Percentiles rank a stretch among this genome's conserved stretches.
Conservation (phyloP, 2,329 filamentous ascomycete species). For the Parastagonospora avenae region DNA sequence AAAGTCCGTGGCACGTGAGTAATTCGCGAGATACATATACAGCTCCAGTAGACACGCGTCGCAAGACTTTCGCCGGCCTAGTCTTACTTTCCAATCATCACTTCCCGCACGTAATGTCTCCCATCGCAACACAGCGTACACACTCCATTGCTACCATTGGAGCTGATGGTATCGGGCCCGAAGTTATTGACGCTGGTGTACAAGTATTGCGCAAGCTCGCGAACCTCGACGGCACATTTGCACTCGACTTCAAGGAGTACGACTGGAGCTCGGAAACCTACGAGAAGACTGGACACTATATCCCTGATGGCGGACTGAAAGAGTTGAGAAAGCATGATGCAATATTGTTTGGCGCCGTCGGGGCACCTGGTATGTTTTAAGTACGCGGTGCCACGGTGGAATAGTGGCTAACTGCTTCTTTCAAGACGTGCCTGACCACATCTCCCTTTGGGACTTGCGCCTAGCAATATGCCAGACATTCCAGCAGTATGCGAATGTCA, state of each 20-base stretch:
- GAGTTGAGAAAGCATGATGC: constrained; percentile 65
- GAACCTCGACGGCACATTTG: constrained; percentile 60
- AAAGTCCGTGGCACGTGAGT: constrained; percentile 1
- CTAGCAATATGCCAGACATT: constrained; percentile 61
- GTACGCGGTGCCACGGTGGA: no score
- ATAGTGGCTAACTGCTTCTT: not conserved
- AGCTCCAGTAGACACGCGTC: not conserved
- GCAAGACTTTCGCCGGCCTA: not conserved
- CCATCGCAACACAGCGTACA: constrained; percentile 25
- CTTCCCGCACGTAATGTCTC: constrained; percentile 24
- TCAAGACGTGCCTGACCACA: constrained; percentile 60
- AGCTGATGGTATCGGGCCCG: constrained; percentile 71
- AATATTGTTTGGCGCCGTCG: constrained; percentile 71
- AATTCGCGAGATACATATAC: not conserved
- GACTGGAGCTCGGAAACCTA: constrained; percentile 72
- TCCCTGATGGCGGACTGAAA: constrained; percentile 64
- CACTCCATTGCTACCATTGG: constrained; percentile 58
- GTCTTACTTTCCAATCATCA: not conserved
- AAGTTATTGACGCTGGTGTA: constrained; percentile 69
- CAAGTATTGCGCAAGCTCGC: constrained; percentile 63
- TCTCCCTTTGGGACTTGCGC: constrained; percentile 62
- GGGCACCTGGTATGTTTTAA: constrained; percentile 57
- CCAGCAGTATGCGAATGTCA: constrained; percentile 63
- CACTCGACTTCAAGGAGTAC: constrained; percentile 65
- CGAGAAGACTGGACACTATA: constrained; percentile 69